Conservation (phyloP, 768 basidiomycete genomes). For the Naganishia vishniacii region DNA sequence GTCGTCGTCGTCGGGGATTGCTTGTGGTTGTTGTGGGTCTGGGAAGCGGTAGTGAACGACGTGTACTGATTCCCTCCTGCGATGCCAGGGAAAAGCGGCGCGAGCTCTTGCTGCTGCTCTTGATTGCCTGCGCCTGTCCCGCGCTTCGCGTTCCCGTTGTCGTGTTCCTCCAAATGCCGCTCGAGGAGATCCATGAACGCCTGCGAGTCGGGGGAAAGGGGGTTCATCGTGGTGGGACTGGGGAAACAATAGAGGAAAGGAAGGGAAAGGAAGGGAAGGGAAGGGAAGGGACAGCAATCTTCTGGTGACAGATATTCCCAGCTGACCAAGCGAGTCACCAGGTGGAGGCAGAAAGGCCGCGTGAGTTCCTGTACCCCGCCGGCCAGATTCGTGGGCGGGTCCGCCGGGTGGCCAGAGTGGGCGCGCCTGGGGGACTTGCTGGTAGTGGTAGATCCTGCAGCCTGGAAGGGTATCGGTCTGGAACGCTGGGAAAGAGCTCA, state of each 20-base stretch:
- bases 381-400: too few relatives aligned
- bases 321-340: neutral
- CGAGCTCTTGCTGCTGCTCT: neutral
- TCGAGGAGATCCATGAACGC: constrained; percentile 28
- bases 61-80: neutral
- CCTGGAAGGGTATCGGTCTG: too few relatives aligned
- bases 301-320: too few relatives aligned
- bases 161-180: constrained; percentile 20
- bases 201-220: constrained; percentile 25
- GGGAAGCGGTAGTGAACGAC: neutral
- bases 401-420: neutral
- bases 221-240: neutral
- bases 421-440: too few relatives aligned
- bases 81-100: too few relatives aligned
- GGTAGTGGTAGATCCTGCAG: too few relatives aligned
- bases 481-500: too few relatives aligned
- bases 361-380: too few relatives aligned
- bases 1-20: neutral
- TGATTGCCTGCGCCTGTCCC: neutral
- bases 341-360: neutral
- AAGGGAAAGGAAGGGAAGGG: neutral
- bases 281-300: too few relatives aligned
- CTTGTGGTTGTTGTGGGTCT: neutral
- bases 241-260: neutral
- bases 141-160: neutral